A percentile compares a stretch with the other conserved stretches of the same genome.
Conservation (phyloP, 768 basidiomycete genomes). For the Sporobolomyces phaffii region DNA sequence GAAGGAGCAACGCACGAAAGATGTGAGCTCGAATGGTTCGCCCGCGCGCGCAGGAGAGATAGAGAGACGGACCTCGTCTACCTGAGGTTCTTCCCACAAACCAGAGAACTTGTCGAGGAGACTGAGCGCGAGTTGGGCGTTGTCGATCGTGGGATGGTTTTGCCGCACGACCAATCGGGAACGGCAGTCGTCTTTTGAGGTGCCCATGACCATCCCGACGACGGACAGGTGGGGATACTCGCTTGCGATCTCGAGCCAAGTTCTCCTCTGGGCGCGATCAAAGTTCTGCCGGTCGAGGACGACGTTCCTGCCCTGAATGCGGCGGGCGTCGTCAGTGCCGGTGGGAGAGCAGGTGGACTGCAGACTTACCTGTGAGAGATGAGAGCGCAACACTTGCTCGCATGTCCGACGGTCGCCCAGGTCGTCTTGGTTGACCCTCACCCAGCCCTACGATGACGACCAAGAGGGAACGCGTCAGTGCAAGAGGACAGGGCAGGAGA, state of each 20-base stretch:
- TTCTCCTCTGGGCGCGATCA: slow-evolving; percentile 25
- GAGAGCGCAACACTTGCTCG: slow-evolving; percentile 16
- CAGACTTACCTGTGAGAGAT: neutral
- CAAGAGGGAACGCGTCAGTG: neutral
- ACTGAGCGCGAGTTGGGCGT: slow-evolving; percentile 18
- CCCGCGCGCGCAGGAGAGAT: neutral
- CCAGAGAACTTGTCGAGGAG: slow-evolving; percentile 34
- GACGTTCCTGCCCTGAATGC: slow-evolving; percentile 5
- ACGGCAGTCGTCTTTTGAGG: slow-evolving; percentile 13
- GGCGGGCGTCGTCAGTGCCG: too few relatives aligned
- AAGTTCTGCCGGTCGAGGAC: slow-evolving; percentile 39
- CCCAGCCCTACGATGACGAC: slow-evolving; percentile 20
- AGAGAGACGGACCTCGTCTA: slow-evolving; percentile 24
- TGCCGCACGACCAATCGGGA: slow-evolving; percentile 14
- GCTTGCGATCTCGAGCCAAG: slow-evolving; percentile 33
- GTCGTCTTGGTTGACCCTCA: slow-evolving; percentile 35
- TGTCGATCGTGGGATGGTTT: slow-evolving; percentile 33
- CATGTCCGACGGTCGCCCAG: slow-evolving; percentile 30
- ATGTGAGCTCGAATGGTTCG: too few relatives aligned
- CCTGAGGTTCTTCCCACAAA: slow-evolving; percentile 18
- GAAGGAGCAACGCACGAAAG: neutral
- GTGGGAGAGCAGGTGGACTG: neutral
- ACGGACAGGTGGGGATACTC: slow-evolving; percentile 26
- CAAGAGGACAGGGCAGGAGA: neutral
- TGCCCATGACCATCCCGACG: slow-evolving; percentile 31